phyloP scores from a whole-genome alignment of 2,329 filamentous ascomycete genomes.

The Aspergillus intermedius region DNA sequence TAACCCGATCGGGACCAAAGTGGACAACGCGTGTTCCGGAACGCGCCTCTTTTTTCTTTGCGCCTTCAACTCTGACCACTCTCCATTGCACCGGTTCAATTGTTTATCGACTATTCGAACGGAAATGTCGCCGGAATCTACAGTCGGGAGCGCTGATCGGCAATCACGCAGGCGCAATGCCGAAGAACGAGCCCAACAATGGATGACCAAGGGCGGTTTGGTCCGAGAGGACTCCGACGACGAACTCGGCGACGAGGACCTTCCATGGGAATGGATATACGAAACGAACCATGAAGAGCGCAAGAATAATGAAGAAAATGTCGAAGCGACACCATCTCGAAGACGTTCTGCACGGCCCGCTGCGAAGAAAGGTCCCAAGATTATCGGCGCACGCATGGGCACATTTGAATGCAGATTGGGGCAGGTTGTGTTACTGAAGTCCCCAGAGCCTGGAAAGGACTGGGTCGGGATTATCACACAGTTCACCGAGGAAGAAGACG shows the following conservation, averaged over 20 bases:
- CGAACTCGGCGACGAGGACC: conserved; percentile 67
- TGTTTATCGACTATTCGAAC: neutral
- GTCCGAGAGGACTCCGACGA: conserved; percentile 78
- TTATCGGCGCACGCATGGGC: conserved; percentile 78
- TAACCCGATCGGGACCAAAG: conserved; percentile 25
- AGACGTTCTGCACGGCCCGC: conserved; percentile 24
- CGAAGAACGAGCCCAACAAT: conserved; percentile 38
- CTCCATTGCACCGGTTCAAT: neutral
- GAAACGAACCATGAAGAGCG: conserved; percentile 16
- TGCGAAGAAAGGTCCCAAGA: conserved; percentile 39
- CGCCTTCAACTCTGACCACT: neutral
- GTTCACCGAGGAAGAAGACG: conserved; percentile 67
- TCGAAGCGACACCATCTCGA: conserved; percentile 19
- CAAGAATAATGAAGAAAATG: conserved; percentile 6
- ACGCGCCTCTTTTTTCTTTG: conserved; percentile 17
- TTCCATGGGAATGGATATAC: conserved; percentile 77
- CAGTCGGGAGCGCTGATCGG: conserved; percentile 11
- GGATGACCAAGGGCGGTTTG: conserved; percentile 56
- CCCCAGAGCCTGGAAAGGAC: conserved; percentile 75
- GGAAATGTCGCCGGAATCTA: conserved; percentile 14
- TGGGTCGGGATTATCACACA: conserved; percentile 88
- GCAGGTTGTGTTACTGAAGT: conserved; percentile 79
- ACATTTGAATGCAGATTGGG: conserved; percentile 73
- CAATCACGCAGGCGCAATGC: conserved; percentile 16
- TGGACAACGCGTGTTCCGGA: conserved; percentile 24